Conservation (phyloP, 1,284 basidiomycete genomes). For the Trametes hirsuta region DNA sequence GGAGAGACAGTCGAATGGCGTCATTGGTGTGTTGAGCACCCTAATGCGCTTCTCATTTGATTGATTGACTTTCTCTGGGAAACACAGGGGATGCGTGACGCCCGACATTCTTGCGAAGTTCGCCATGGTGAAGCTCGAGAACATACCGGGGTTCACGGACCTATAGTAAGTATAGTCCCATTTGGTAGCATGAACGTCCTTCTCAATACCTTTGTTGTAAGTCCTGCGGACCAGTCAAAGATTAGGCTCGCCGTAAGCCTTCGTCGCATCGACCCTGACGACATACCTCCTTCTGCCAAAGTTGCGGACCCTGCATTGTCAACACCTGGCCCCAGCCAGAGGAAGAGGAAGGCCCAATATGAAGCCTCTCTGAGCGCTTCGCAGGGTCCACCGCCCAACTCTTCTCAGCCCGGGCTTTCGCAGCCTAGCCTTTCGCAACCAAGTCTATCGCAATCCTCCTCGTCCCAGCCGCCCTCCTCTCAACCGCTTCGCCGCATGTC, state of each 20-base stretch:
- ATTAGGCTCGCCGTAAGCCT: slow-evolving; percentile 58
- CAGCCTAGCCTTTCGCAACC: slow-evolving; percentile 3
- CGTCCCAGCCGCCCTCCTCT: slow-evolving; percentile 14
- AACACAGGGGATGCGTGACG: slow-evolving; percentile 71
- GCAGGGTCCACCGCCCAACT: slow-evolving; percentile 16
- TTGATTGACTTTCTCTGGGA: slow-evolving; percentile 6
- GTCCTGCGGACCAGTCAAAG: slow-evolving; percentile 61
- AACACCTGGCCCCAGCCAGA: slow-evolving; percentile 32
- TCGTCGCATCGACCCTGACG: slow-evolving; percentile 55
- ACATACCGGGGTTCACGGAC: slow-evolving; percentile 51
- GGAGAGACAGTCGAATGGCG: slow-evolving; percentile 72
- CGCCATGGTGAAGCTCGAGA: slow-evolving; percentile 45
- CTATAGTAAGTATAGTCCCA: slow-evolving; percentile 45
- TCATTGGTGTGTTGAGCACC: slow-evolving; percentile 59
- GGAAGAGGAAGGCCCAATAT: slow-evolving; percentile 41
- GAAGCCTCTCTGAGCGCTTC: slow-evolving; percentile 28
- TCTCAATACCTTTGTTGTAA: slow-evolving; percentile 28
- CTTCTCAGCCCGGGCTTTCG: slow-evolving; percentile 19
- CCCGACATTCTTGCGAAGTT: slow-evolving; percentile 55
- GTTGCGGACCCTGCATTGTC: slow-evolving; percentile 19
- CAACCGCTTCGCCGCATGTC: slow-evolving; percentile 23
- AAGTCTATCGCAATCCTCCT: not conserved
- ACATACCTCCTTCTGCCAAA: slow-evolving; percentile 43
- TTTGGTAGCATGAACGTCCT: not conserved
- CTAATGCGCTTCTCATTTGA: not conserved